These are phyloP conservation scores for Solanum microdontum DNA, from an alignment of 257 asterid genomes.

Conservation along the genomic window DNA sequence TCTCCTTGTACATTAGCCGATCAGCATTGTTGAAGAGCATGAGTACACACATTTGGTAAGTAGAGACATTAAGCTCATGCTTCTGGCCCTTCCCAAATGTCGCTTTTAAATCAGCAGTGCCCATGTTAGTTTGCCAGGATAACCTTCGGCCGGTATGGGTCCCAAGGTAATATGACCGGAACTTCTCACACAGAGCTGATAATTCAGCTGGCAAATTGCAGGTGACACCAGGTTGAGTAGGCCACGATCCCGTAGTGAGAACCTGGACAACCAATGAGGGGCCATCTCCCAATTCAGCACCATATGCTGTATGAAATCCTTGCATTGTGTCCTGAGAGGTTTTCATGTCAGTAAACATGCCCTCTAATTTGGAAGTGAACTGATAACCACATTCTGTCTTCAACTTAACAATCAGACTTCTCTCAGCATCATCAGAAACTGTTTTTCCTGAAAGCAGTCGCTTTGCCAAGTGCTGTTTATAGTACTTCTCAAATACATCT, in stretches of 20 bases:
- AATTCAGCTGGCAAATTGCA: constrained; percentile 69
- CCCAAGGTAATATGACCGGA: constrained; percentile 74
- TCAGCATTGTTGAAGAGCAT: constrained; percentile 71
- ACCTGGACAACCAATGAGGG: constrained; percentile 76
- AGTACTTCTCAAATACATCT: constrained; percentile 84
- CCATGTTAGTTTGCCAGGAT: constrained; percentile 91
- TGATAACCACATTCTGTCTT: constrained; percentile 89
- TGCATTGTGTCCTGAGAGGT: constrained; percentile 90
- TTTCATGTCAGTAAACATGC: constrained; percentile 93
- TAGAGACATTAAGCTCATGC: constrained; percentile 78
- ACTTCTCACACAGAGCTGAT: constrained; percentile 61
- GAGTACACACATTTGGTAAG: constrained; percentile 83
- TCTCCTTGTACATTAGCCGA: constrained; percentile 53
- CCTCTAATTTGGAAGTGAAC: constrained; percentile 79
- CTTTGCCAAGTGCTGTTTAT: constrained; percentile 86
- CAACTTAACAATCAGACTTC: constrained; percentile 71
- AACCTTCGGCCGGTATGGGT: constrained; percentile 72
- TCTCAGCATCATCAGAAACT: constrained; percentile 85
- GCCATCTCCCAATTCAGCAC: constrained; percentile 48
- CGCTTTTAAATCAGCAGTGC: constrained; percentile 75
- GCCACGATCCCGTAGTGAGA: constrained; percentile 85
- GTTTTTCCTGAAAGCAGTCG: constrained; percentile 80
- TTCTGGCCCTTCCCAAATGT: constrained; percentile 73
- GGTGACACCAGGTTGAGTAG: constrained; percentile 57
- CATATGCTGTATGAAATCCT: constrained; percentile 52